Percentiles rank a stretch among this genome's conserved stretches.
These are phyloP conservation scores for Ensete ventricosum DNA, from an alignment of 176 grass and related monocot genomes.

Conservation along the genomic window DNA sequence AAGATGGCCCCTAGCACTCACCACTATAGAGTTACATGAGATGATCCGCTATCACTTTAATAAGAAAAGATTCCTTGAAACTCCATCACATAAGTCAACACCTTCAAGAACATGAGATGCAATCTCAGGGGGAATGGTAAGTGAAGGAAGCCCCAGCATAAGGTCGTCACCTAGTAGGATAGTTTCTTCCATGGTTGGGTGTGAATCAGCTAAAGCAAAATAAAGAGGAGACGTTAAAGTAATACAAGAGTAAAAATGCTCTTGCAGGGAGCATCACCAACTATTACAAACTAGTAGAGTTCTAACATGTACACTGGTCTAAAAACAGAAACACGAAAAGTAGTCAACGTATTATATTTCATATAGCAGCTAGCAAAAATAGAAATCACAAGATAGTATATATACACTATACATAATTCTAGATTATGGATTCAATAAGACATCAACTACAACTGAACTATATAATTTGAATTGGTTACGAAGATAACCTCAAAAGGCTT, in stretches of 20 bases:
- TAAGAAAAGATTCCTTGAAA: conserved; percentile 86
- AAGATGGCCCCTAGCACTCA: background rate
- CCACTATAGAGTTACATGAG: background rate
- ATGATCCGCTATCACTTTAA: conserved; percentile 39
- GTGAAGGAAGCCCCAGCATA: conserved; percentile 78
- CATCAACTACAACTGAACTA: background rate
- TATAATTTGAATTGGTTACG: no score
- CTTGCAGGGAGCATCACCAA: background rate
- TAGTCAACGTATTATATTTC: background rate
- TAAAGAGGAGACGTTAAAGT: background rate
- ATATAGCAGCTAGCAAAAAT: background rate
- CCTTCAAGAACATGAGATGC: conserved; percentile 89
- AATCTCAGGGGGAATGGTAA: conserved; percentile 77
- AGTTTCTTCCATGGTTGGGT: conserved; percentile 89
- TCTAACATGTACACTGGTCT: background rate
- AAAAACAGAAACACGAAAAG: background rate
- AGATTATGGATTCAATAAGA: background rate
- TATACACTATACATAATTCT: background rate
- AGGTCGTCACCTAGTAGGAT: conserved; percentile 90
- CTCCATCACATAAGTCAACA: conserved; percentile 84
- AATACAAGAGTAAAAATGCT: background rate
- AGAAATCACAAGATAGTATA: background rate
- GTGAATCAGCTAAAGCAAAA: conserved; percentile 52
- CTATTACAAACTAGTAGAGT: background rate
- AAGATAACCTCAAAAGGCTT: no score